Percentiles rank a stretch among this genome's conserved stretches.
Conservation (phyloP, 495 filamentous ascomycete species). For the Penicillium canariense region DNA sequence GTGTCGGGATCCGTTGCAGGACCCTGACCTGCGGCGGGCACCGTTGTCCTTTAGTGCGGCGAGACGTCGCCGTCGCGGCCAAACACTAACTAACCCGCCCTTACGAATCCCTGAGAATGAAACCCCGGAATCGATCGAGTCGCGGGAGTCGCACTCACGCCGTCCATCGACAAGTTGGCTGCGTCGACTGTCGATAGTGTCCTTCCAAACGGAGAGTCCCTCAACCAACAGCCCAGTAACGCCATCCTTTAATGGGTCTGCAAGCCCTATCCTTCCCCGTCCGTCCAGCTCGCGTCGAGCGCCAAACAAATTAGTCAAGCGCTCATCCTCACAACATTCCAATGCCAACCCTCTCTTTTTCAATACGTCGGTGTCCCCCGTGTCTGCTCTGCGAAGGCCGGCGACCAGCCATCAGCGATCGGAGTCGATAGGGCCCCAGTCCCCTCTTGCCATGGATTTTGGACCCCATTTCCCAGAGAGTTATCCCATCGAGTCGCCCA, state of each 20-base stretch:
- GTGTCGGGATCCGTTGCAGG: slow-evolving; percentile 9
- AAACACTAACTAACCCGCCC: slow-evolving; percentile 39
- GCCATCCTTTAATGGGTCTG: slow-evolving; percentile 68
- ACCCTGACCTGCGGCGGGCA: slow-evolving; percentile 25
- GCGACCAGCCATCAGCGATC: slow-evolving; percentile 87
- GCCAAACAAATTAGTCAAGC: slow-evolving; percentile 89
- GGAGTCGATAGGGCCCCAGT: slow-evolving; percentile 59
- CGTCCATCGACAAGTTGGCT: slow-evolving; percentile 70
- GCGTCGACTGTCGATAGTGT: slow-evolving; percentile 67
- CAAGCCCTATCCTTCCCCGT: slow-evolving; percentile 58
- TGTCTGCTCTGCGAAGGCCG: slow-evolving; percentile 66
- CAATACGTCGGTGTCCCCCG: slow-evolving; percentile 46
- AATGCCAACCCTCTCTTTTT: slow-evolving; percentile 32
- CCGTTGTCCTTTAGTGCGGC: slow-evolving; percentile 57
- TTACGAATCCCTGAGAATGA: slow-evolving; percentile 28
- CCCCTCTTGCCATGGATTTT: slow-evolving; percentile 32
- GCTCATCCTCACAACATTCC: slow-evolving; percentile 62
- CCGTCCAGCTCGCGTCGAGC: slow-evolving; percentile 46
- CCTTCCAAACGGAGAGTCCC: slow-evolving; percentile 70
- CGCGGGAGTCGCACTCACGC: slow-evolving; percentile 38
- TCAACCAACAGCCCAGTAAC: slow-evolving; percentile 66
- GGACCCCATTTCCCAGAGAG: slow-evolving; percentile 22
- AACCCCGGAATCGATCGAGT: slow-evolving; percentile 31
- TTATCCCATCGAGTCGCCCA: slow-evolving; percentile 19
- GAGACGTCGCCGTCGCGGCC: slow-evolving; percentile 37